phyloP scores from a whole-genome alignment of 176 grass and related monocot genomes.

The Microstegium vimineum region DNA sequence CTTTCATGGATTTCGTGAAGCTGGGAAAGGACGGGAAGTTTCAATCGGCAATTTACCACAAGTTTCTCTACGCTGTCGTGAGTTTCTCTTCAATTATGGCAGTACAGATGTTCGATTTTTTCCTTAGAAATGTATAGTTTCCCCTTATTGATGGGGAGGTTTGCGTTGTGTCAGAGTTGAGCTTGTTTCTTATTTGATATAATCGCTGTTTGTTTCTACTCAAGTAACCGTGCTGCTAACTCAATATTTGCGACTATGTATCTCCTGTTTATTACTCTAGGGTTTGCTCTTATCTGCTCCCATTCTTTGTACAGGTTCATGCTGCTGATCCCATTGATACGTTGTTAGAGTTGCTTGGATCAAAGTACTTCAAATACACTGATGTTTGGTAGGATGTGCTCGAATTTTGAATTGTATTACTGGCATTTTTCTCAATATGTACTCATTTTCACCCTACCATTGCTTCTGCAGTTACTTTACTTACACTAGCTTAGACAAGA shows the following conservation, averaged over 20 bases:
- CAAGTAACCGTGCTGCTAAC: background rate
- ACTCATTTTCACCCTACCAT: conserved; percentile 4
- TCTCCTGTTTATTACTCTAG: background rate
- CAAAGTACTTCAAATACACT: conserved; percentile 67
- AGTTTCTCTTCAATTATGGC: background rate
- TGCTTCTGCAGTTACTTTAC: conserved; percentile 70
- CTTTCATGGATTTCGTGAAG: conserved; percentile 94
- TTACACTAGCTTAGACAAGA: conserved; percentile 85
- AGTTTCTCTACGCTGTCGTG: conserved; percentile 61
- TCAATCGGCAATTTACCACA: conserved; percentile 69
- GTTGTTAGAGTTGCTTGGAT: conserved; percentile 66
- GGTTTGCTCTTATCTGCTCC: background rate
- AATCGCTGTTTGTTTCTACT: background rate
- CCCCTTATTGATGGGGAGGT: background rate
- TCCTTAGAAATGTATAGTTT: background rate
- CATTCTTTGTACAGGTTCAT: conserved; percentile 44
- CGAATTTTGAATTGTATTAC: background rate
- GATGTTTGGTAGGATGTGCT: conserved; percentile 73
- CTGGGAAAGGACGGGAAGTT: conserved; percentile 75
- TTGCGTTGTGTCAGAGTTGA: background rate
- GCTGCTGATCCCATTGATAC: conserved; percentile 43
- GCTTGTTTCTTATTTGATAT: background rate
- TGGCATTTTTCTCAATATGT: background rate
- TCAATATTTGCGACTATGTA: background rate
- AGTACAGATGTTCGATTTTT: background rate